Evolutionary conservation across 495 filamentous ascomycete genomes (phyloP), one percentile per base, ranked within the genome.

Genomic region (Neurospora sp.): DNA sequence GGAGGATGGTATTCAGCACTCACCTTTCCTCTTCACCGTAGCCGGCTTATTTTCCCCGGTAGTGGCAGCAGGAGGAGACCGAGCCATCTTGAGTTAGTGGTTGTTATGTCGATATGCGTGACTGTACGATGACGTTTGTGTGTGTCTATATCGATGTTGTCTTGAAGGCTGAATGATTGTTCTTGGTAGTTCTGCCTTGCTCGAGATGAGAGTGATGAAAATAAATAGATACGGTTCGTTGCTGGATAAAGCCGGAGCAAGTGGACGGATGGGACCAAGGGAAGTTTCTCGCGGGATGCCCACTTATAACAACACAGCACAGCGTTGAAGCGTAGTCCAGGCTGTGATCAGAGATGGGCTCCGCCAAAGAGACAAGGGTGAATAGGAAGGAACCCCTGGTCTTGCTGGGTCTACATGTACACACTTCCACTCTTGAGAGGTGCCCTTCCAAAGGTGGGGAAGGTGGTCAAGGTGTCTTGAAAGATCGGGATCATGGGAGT

Each of bases 21-120:
- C 71, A 82, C 82, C 81, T 76, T 84, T 84, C 16, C 82, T 71
- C 74, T 83, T 84, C 54, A 66, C 54, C 54, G 54, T 66, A 66
- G 27, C 27, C 14, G 54, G 48, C 79, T 75, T 7, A 70, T 38
- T 72, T 80, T 83, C 66, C 74, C 69, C n/a, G 78, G 46, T 59
- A 16, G 54, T 35, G 31, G 83, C 81, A 23, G 70, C 74, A 8
- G 74, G 70, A 6, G 77, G 73, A 39, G 77, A 74, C 23, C 74
- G 75, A 40, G 72, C 76, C 74, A 73, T 74, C 12, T 31, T 72
- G 14, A 14, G 27, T 37, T 66, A 14, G 23, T 66, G 10, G 39
- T 44, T 71, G 31, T 59, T 44, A 27, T 70, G 44, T 23, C 23
- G 69, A 31, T 31, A 31, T 31, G 31, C 31, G 31, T 31, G 31